Base-by-base conservation (phyloP, 768 basidiomycete genomes). In the Suillus subaureus region DNA sequence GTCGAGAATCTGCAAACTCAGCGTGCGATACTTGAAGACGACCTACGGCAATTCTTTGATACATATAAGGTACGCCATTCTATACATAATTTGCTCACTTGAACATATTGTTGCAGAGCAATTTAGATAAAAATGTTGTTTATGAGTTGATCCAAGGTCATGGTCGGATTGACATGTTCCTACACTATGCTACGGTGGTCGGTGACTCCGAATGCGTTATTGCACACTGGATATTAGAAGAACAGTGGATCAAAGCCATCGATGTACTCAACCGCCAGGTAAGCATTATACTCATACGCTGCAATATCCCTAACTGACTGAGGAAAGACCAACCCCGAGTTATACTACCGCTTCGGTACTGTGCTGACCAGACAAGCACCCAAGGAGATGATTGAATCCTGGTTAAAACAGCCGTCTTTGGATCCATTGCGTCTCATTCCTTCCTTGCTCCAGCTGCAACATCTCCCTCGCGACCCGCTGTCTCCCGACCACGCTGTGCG, bases 111-210 rank as follows among this genome's bases (percentile, higher is more conserved):
- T 57, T 26, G n/a, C 64, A 97, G 96, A 84, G 82, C 68, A 91
- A 96, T 76, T 83, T 99, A 42, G 93, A 98, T 69, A 86, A 86
- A 13, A 83, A 86, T 61, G 96, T 96, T 5, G 85, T 93, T 4
- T 99, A 96, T 74, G 96, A 97, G 67, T 86, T 99, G 35, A 96
- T 98, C 63, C 90, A 93, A 77, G 89, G 91, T 6, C 97, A 99
- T 75, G 97, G 97, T 2, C 85, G 95, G 49, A 93, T 89, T 11
- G 96, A 98, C 73, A 89, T 98, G 80, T 93, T 96, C 66, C 83
- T 99, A 12, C 91, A 93, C 77, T 99, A 88, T 74, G 97, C 97
- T 6, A 87, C 86, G 3, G 81, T 87, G 21, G 84, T 96, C 51
- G 91, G 91, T 18, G 96, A 99, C 77, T 85, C 84, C 71, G 88